Percentiles rank a stretch among this genome's conserved stretches.
phyloP scores from a whole-genome alignment of 352 stramenopile genomes.

The Pythium aristosporum region DNA sequence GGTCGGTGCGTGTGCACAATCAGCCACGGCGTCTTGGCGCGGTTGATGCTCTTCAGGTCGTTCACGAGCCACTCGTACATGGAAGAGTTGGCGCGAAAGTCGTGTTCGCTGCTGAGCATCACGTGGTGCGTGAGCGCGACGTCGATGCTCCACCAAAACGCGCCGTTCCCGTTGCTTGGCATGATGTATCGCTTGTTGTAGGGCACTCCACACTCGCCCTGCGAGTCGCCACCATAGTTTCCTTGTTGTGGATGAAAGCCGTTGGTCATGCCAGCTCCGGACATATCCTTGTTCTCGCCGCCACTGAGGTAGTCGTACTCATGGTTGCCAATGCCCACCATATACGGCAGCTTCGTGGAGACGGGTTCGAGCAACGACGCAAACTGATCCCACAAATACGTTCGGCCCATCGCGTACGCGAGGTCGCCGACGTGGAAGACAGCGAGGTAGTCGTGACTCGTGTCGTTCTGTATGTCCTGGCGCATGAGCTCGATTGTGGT shows the following conservation, averaged over 20 bases:
- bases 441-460: constrained; percentile 33
- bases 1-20: constrained; percentile 18
- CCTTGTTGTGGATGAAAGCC: constrained; percentile 6
- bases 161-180: constrained; percentile 31
- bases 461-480: constrained; percentile 21
- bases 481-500: constrained; percentile 36
- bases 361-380: constrained; percentile 60
- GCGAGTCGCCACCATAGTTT: no score
- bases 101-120: constrained; percentile 31
- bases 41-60: constrained; percentile 12
- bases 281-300: neutral
- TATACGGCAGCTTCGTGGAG: constrained; percentile 55
- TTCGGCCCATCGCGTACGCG: constrained; percentile 52
- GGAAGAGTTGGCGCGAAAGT: constrained; percentile 16
- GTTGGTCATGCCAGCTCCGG: neutral
- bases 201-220: constrained; percentile 70
- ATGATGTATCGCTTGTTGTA: constrained; percentile 54
- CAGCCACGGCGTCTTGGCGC: constrained; percentile 27
- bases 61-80: constrained; percentile 31
- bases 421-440: constrained; percentile 73
- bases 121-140: constrained; percentile 23
- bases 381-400: constrained; percentile 72
- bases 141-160: constrained; percentile 31
- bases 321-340: constrained; percentile 45
- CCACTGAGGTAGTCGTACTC: constrained; percentile 22